phyloP scores from a whole-genome alignment of 257 asterid genomes.

The Solanum appendiculatum region DNA sequence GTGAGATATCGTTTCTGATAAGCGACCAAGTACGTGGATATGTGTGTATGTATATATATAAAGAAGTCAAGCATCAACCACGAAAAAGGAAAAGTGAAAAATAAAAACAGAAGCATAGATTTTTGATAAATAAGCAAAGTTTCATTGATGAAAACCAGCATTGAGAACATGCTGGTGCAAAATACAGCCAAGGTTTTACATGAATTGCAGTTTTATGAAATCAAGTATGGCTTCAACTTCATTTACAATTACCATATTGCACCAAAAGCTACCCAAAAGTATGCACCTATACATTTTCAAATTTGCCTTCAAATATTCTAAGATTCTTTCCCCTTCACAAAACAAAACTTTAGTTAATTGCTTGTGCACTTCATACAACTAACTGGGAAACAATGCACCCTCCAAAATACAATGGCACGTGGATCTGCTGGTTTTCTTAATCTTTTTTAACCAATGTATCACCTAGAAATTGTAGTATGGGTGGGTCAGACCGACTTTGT shows the following conservation, averaged over 20 bases:
- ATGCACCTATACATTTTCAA: background rate
- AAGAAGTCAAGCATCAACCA: background rate
- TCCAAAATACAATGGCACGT: background rate
- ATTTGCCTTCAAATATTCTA: background rate
- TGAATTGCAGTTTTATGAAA: background rate
- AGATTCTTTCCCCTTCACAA: background rate
- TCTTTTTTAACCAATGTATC: background rate
- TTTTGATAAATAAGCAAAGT: background rate
- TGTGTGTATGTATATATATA: background rate
- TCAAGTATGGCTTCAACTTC: background rate
- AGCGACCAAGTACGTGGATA: background rate
- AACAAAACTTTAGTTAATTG: background rate
- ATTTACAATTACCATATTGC: background rate
- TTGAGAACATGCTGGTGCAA: background rate
- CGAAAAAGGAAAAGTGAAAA: background rate
- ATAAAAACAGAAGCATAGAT: background rate
- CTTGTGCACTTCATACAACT: background rate
- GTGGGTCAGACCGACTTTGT: background rate
- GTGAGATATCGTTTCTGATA: background rate
- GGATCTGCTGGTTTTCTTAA: background rate
- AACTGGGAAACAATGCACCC: background rate
- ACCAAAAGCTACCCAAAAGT: background rate
- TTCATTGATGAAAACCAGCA: background rate
- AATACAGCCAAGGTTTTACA: background rate
- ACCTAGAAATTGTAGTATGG: background rate